phyloP scores from a whole-genome alignment of 805 yeast genomes.

The Jamesozyma jinghongensis region DNA sequence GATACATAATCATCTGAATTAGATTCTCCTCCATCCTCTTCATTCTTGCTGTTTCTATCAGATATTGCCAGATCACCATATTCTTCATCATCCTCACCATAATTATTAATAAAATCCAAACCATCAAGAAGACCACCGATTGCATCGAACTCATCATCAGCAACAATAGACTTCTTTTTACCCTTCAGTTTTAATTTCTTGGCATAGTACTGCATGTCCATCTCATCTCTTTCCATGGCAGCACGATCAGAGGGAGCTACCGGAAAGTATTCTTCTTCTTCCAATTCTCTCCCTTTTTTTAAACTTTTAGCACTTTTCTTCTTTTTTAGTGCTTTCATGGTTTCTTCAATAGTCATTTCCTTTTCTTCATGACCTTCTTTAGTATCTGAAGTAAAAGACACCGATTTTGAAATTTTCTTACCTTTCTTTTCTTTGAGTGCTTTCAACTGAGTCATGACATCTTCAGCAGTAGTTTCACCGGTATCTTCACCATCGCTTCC shows the following conservation, averaged over 20 bases:
- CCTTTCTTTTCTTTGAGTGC: slow-evolving; percentile 30
- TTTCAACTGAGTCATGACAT: slow-evolving; percentile 37
- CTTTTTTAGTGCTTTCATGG: slow-evolving; percentile 30
- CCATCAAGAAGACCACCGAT: slow-evolving; percentile 81
- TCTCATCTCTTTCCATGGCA: slow-evolving; percentile 52
- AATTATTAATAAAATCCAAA: slow-evolving; percentile 34
- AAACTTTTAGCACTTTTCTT: slow-evolving; percentile 20
- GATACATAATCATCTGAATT: slow-evolving; percentile 36
- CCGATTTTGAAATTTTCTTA: slow-evolving; percentile 1
- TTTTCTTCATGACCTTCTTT: slow-evolving; percentile 18
- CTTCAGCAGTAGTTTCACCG: slow-evolving; percentile 24
- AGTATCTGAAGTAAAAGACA: neutral
- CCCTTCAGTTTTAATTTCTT: slow-evolving; percentile 66
- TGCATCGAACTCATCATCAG: slow-evolving; percentile 57
- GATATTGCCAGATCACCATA: slow-evolving; percentile 24
- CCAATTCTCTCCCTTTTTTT: slow-evolving; percentile 7
- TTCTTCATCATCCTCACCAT: slow-evolving; percentile 27
- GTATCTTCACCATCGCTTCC: slow-evolving; percentile 20
- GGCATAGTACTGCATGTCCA: slow-evolving; percentile 75
- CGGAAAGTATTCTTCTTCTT: slow-evolving; percentile 16
- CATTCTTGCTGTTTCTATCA: slow-evolving; percentile 12
- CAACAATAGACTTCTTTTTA: slow-evolving; percentile 38
- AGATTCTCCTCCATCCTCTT: slow-evolving; percentile 28
- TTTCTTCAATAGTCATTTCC: slow-evolving; percentile 29
- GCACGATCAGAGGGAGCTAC: slow-evolving; percentile 40